Percentiles rank a stretch among this genome's conserved stretches.
These are phyloP conservation scores for Phylloporus sp. DNA, from an alignment of 768 basidiomycete genomes.

Conservation along the genomic window DNA sequence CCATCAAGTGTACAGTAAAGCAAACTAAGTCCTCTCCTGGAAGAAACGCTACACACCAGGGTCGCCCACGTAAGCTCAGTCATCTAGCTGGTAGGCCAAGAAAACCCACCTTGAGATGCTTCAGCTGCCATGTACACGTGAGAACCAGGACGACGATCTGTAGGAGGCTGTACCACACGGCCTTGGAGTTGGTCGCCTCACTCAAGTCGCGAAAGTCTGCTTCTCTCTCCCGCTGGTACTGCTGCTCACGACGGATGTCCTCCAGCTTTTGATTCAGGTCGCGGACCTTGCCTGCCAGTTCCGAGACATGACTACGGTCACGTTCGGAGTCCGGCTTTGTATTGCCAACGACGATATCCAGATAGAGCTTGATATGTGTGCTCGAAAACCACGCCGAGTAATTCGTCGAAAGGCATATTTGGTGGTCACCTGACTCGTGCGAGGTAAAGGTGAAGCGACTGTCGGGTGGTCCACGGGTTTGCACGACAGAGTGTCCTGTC, in stretches of 20 bases:
- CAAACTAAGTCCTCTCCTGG: slow-evolving; percentile 63
- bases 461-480: slow-evolving; percentile 84
- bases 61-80: neutral
- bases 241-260: slow-evolving; percentile 91
- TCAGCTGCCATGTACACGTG: slow-evolving; percentile 90
- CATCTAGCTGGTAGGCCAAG: neutral
- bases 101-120: slow-evolving; percentile 75
- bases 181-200: slow-evolving; percentile 84
- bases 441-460: slow-evolving; percentile 97
- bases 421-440: slow-evolving; percentile 94
- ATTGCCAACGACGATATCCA: slow-evolving; percentile 89
- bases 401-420: slow-evolving; percentile 92
- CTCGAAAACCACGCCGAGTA: slow-evolving; percentile 83
- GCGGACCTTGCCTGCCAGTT: slow-evolving; percentile 75
- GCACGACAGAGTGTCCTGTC: slow-evolving; percentile 73
- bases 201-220: slow-evolving; percentile 83
- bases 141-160: slow-evolving; percentile 81
- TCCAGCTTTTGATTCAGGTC: slow-evolving; percentile 93
- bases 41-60: slow-evolving; percentile 61
- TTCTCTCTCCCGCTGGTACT: slow-evolving; percentile 96
- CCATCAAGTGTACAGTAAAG: slow-evolving; percentile 10
- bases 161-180: slow-evolving; percentile 89
- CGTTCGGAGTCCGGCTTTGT: slow-evolving; percentile 84
- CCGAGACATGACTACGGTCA: slow-evolving; percentile 80
- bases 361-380: slow-evolving; percentile 89